Percentiles rank a stretch among this genome's conserved stretches.
phyloP scores from a whole-genome alignment of 805 yeast species.

The Tanozyma kutaoensis region DNA sequence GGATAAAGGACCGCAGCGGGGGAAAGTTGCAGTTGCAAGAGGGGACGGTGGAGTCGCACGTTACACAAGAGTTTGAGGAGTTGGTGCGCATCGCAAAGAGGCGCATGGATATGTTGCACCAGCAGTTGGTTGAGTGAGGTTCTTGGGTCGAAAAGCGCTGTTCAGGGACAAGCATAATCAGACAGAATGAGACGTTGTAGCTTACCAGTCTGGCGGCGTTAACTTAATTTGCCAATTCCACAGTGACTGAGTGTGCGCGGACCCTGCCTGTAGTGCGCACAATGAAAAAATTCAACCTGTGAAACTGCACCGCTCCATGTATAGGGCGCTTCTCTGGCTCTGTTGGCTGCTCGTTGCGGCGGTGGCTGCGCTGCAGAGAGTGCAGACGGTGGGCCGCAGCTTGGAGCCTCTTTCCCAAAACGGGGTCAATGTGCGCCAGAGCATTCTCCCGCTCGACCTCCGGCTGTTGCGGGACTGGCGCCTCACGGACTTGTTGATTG shows the following conservation, averaged over 20 bases:
- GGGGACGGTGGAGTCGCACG: background rate
- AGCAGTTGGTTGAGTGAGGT: too few species aligned
- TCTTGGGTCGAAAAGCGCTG: too few species aligned
- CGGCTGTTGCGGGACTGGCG: slow-evolving; percentile 32
- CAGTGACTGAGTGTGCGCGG: too few species aligned
- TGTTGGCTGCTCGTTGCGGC: background rate
- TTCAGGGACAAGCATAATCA: too few species aligned
- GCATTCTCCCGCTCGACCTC: slow-evolving; percentile 19
- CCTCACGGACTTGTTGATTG: slow-evolving; percentile 46
- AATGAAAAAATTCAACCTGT: background rate
- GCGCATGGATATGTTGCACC: slow-evolving; percentile 22
- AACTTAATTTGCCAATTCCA: too few species aligned
- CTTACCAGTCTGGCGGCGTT: too few species aligned
- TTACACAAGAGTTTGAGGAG: slow-evolving; percentile 31
- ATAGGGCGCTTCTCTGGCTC: too few species aligned
- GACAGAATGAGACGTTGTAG: too few species aligned
- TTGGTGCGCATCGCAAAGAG: slow-evolving; percentile 30
- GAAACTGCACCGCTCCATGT: too few species aligned
- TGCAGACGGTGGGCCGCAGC: background rate
- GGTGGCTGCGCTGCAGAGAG: background rate
- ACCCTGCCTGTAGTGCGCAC: background rate
- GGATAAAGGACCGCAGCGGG: slow-evolving; percentile 4
- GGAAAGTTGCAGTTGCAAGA: background rate
- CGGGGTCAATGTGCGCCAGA: background rate
- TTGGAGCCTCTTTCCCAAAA: background rate